Conservation (phyloP, 2,329 filamentous ascomycete genomes). For the Hortaea werneckii region DNA sequence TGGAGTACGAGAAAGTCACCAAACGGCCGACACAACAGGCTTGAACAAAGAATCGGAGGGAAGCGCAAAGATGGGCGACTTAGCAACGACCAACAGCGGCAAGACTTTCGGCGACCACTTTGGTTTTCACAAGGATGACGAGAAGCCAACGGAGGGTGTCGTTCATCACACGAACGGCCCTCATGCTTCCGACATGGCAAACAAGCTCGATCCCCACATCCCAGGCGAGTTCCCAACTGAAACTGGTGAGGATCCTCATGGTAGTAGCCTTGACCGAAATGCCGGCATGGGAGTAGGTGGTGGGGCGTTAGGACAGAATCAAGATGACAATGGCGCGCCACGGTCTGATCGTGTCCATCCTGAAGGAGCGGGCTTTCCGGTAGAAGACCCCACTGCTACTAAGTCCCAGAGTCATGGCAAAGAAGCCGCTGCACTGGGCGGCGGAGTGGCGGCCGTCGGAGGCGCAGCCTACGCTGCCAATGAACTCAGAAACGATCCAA, state of each 20-base stretch:
- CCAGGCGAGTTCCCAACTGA: slow-evolving; percentile 23
- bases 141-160: slow-evolving; percentile 7
- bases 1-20: neutral
- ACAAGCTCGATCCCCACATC: slow-evolving; percentile 26
- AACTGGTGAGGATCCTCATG: slow-evolving; percentile 12
- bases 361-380: no score
- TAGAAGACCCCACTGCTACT: no score
- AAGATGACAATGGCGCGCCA: neutral
- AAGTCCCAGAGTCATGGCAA: no score
- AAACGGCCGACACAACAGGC: neutral
- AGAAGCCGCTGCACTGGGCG: no score
- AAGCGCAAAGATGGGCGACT: no score
- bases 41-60: no score
- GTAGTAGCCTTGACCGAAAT: slow-evolving; percentile 11
- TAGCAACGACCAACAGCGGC: neutral
- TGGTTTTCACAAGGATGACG: slow-evolving; percentile 4
- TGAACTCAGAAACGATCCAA: no score
- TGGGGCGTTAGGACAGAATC: no score
- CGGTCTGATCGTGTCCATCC: no score
- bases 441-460: slow-evolving; percentile 14
- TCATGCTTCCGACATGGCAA: slow-evolving; percentile 16
- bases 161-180: slow-evolving; percentile 14
- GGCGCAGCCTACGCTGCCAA: neutral
- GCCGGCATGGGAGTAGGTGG: slow-evolving; percentile 8
- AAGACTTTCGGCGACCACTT: slow-evolving; percentile 1